Conservation (phyloP, 2,329 filamentous ascomycete genomes). For the Ambrosiella xylebori region DNA sequence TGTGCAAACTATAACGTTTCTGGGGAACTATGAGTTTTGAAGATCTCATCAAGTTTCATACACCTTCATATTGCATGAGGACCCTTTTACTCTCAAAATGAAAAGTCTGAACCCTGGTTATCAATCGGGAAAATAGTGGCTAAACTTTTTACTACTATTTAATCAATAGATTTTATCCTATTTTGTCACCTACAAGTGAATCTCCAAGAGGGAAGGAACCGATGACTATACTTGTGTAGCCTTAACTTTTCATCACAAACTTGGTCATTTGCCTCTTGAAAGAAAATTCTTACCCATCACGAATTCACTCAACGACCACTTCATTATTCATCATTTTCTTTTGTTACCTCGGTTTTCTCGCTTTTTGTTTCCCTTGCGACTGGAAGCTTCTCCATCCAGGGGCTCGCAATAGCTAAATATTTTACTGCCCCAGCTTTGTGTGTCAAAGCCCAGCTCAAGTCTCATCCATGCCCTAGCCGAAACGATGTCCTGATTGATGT, state of each 20-base stretch:
- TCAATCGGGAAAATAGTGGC: no score
- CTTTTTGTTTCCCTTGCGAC: not conserved
- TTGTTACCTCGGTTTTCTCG: not conserved
- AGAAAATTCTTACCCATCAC: no score
- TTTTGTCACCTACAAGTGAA: no score
- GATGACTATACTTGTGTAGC: no score
- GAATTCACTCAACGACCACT: no score
- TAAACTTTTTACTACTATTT: no score
- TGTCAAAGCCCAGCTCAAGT: constrained; percentile 8
- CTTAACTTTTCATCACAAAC: no score
- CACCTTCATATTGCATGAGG: not conserved
- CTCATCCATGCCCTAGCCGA: constrained; percentile 11
- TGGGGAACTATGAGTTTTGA: not conserved
- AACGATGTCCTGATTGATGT: constrained; percentile 12
- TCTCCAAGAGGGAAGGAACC: no score
- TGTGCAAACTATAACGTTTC: not conserved
- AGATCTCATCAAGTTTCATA: not conserved
- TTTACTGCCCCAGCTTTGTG: not conserved
- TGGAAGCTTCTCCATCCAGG: not conserved
- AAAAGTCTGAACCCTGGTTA: no score
- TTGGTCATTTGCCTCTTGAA: no score
- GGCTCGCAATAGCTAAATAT: not conserved
- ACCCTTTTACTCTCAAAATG: no score
- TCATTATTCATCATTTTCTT: not conserved
- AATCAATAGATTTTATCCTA: no score